Evolutionary conservation across 345 rosid genomes (phyloP), one percentile per base, ranked within the genome.

Genomic region (Noccaea bulbosa): DNA sequence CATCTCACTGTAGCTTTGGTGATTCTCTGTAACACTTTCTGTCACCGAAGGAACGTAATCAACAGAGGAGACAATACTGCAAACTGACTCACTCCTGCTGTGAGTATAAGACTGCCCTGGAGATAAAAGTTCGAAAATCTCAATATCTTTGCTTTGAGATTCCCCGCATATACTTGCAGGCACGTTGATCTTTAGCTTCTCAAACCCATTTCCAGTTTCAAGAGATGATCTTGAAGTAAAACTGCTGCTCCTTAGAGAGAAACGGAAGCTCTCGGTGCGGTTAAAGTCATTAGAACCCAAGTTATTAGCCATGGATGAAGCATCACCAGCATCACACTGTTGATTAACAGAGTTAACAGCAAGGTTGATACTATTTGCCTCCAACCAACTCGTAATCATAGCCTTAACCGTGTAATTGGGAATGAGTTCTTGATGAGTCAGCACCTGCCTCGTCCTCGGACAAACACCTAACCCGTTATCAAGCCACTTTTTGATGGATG

Each of bases 401-500:
- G 89, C 96, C 77, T 91, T 93, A 78, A 93, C 97, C 17, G 85
- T 93, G 83, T 86, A 84, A 74, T 93, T 93, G 15, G 98, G 91
- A 74, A 89, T 91, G 75, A 93, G 85, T 81, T 91, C 85, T 72
- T 81, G 78, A 76, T 93, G 96, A 15, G 77, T 34, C 41, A 93
- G 88, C 43, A 65, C 73, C 75, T 85, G 87, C 49, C 78, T 81
- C 47, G 98, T 89, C 86, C 82, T 89, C 6, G 98, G 98, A 81
- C 98, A 93, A 78, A 89, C 69, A n/a, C 58, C 81, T 71, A 93
- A 75, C 62, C 96, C 92, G 5, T 80, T 79, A 73, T 85, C 93
- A 72, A 93, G 82, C 98, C 97, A 93, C 67, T 81, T 91, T 82
- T 86, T 92, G 61, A 93, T 91, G 53, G 91, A 87, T 46, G 84